Evolutionary conservation across 2,329 filamentous ascomycete species (phyloP), one percentile per base, ranked within the genome.

Genomic region (Colletotrichum plurivorum): DNA sequence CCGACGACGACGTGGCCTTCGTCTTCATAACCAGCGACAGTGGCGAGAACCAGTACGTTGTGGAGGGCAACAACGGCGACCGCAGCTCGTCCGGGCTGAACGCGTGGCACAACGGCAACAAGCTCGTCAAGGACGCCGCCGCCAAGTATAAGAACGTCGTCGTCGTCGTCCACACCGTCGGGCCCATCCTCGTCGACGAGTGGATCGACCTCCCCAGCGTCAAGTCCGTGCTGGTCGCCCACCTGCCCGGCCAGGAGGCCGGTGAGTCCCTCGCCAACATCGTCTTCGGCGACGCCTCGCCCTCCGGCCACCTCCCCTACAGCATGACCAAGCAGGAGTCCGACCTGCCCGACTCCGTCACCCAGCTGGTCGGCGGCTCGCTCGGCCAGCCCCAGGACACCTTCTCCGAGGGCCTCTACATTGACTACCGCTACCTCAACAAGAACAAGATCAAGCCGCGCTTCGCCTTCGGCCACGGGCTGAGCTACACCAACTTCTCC

Each of bases 371-470:
- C 8, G 78, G 80, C n/a, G 82, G 89, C 56, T 88, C 92, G 0
- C 92, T 93, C 73, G 88, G 86, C 16, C 82, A 93, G 1, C 93
- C 94, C 0, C 94, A 97, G 76, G 93, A 97, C 73, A 90, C 94
- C 72, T 97, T 96, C 77, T 87, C 85, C 1, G 94, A 97, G 76
- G 94, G 94, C 0, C 81, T 97, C 0, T 95, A 95, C 76, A 90
- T 97, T 73, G 95, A 98, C 82, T 97, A 98, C 81, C 91, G 94
- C 13, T 89, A 95, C 79, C 95, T 98, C 73, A 94, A 97, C 83
- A 93, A 92, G 76, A 80, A 91, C 63, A 84, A 86, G 65, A 91
- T 96, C 69, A 84, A 85, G 5, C 95, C 95, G 0, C 91, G 93
- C 1, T 98, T 91, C 76, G 92, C 94, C 54, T 98, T 98, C 74